phyloP scores from a whole-genome alignment of 176 grass and related monocot genomes.

The Echinochloa phyllopogon region DNA sequence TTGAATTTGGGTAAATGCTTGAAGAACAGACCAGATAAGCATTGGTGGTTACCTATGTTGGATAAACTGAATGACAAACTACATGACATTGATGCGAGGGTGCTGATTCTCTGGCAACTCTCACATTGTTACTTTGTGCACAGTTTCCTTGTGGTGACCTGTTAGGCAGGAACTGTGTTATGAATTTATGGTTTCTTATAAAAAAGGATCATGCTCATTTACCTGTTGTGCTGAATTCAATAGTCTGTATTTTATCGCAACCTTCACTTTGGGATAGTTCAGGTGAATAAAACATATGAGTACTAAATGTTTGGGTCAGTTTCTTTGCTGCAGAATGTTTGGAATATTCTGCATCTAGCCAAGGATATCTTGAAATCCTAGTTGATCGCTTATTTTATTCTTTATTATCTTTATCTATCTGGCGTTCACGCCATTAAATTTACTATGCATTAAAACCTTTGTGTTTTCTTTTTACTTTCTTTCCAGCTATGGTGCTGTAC shows the following conservation, averaged over 20 bases:
- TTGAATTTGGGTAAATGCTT: background rate
- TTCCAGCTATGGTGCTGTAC: constrained; percentile 82
- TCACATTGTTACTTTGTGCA: background rate
- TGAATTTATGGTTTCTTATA: background rate
- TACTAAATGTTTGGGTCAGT: no score
- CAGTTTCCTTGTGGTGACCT: background rate
- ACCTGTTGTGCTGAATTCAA: background rate
- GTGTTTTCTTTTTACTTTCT: constrained; percentile 15
- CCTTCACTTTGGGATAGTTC: constrained; percentile 6
- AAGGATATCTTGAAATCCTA: constrained; percentile 1
- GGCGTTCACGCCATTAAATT: constrained; percentile 9
- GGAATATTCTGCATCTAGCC: background rate
- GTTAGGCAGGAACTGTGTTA: background rate
- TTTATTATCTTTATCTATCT: background rate
- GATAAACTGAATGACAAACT: background rate
- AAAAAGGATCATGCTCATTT: background rate
- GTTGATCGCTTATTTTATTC: background rate
- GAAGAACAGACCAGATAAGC: background rate
- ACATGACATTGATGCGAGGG: background rate
- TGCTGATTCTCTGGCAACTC: background rate
- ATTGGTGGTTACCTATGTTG: background rate
- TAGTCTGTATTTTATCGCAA: background rate
- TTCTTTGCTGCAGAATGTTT: no score
- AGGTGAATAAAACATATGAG: background rate
- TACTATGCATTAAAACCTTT: background rate